Evolutionary conservation across 306 rosid species (phyloP).

Genomic region (Albizia julibrissin): DNA sequence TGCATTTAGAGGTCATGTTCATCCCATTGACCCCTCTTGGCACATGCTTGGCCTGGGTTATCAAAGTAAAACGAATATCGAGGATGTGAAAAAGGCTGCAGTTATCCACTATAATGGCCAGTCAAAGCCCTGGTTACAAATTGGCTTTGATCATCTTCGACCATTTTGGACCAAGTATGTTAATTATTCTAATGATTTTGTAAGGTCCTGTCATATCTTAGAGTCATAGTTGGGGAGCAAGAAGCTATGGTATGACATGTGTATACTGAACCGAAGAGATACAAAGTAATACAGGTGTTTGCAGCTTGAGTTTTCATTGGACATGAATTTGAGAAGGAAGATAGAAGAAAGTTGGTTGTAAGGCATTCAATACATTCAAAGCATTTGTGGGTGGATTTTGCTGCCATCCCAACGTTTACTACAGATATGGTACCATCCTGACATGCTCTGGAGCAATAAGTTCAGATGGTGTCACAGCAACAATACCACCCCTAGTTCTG

Average conservation of each 20-base stretch:
- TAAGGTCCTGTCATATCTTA: slow-evolving; percentile 87
- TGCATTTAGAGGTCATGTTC: slow-evolving; percentile 91
- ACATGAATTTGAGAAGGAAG: slow-evolving; percentile 44
- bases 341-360: slow-evolving; percentile 47
- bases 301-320: slow-evolving; percentile 41
- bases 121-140: slow-evolving; percentile 97
- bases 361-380: slow-evolving; percentile 38
- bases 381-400: slow-evolving; percentile 38
- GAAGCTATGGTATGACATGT: slow-evolving; percentile 36
- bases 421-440: slow-evolving; percentile 50
- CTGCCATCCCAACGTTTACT: slow-evolving; percentile 51
- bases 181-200: slow-evolving; percentile 91
- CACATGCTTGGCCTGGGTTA: slow-evolving; percentile 99
- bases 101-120: slow-evolving; percentile 99
- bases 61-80: slow-evolving; percentile 77
- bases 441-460: slow-evolving; percentile 55
- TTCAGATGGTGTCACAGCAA: slow-evolving; percentile 67
- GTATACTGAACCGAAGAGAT: slow-evolving; percentile 39
- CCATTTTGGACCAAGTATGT: slow-evolving; percentile 96
- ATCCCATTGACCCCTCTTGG: slow-evolving; percentile 92
- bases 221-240: slow-evolving; percentile 59
- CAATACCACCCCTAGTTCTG: slow-evolving; percentile 20
- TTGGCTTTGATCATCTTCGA: slow-evolving; percentile 97
- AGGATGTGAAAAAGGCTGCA: slow-evolving; percentile 77
- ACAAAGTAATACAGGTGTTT: slow-evolving; percentile 47